phyloP scores from a whole-genome alignment of 192 early-diverging fungal species.

The Glomus cerebriforme region DNA sequence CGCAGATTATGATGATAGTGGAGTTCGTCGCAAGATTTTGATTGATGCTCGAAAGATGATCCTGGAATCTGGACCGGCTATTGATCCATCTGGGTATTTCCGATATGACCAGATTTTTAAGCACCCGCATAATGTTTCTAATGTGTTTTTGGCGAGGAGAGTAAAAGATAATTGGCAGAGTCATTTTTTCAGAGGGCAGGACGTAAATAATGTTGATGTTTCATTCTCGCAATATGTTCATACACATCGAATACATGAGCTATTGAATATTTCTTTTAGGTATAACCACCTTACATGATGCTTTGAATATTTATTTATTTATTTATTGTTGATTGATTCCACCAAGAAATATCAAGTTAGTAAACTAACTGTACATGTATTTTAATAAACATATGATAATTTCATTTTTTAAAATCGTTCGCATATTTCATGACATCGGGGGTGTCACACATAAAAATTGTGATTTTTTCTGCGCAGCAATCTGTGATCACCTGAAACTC shows the following conservation, averaged over 20 bases:
- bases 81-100: conserved; percentile 12
- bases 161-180: neutral
- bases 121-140: neutral
- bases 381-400: no score
- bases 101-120: neutral
- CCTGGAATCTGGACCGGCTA: neutral
- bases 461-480: no score
- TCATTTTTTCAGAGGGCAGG: conserved; percentile 10
- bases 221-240: neutral
- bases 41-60: neutral
- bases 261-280: no score
- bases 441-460: no score
- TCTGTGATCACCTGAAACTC: no score
- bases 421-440: no score
- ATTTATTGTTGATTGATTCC: no score
- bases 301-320: no score
- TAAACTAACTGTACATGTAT: no score
- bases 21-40: neutral
- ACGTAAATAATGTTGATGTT: neutral
- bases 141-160: neutral
- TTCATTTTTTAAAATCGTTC: no score
- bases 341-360: no score
- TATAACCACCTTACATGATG: no score
- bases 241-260: neutral
- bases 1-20: neutral